These are phyloP conservation scores for Trichoderma sp. DNA, from an alignment of 2,329 filamentous ascomycete species.

Conservation along the genomic window DNA sequence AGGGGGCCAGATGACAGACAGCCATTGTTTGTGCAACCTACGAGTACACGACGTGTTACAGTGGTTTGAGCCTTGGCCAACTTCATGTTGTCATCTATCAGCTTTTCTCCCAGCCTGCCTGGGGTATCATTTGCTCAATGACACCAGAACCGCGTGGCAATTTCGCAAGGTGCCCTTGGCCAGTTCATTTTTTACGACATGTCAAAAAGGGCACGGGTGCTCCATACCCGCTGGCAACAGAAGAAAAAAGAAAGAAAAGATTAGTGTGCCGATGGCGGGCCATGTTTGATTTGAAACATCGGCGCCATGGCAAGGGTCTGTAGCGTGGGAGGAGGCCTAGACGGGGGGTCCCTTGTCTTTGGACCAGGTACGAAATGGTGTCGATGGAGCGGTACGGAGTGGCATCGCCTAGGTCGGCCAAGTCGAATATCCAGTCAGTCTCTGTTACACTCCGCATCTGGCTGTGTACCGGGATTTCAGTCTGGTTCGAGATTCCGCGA, in stretches of 20 bases:
- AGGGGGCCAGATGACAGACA: not conserved
- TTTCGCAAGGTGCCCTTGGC: constrained; percentile 3
- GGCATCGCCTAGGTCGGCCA: not conserved
- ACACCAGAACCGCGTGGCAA: constrained; percentile 5
- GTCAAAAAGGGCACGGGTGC: not conserved
- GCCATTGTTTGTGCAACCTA: not conserved
- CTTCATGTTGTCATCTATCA: not conserved
- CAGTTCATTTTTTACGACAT: not conserved
- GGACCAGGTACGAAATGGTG: not conserved
- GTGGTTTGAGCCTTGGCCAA: not conserved
- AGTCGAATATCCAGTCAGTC: not conserved
- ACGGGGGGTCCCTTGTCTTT: not conserved
- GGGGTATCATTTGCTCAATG: not conserved
- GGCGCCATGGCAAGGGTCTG: constrained; percentile 6
- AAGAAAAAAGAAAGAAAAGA: not conserved
- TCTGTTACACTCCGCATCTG: not conserved
- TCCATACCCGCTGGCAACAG: not conserved
- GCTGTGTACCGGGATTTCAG: not conserved
- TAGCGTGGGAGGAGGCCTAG: not conserved
- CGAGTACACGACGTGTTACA: not conserved
- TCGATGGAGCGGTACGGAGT: not conserved
- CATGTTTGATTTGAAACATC: constrained; percentile 15
- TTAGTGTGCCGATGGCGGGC: constrained; percentile 16
- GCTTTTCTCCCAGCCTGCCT: not conserved
- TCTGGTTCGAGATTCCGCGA: not conserved